Conservation (phyloP, 2,329 filamentous ascomycete genomes). For the Venturia oleaginea region DNA sequence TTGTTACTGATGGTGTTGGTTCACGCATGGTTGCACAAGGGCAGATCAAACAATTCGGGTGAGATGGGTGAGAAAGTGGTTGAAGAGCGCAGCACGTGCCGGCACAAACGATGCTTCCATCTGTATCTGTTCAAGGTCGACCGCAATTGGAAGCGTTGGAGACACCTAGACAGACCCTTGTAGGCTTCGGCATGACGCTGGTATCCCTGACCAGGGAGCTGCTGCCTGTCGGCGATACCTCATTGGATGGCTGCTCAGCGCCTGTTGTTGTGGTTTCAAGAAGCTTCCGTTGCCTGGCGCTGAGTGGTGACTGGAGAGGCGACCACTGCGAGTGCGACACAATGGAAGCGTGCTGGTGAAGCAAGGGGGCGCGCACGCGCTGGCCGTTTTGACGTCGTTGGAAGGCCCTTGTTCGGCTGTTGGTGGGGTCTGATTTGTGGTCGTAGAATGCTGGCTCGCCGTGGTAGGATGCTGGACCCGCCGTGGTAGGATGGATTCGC, state of each 20-base stretch:
- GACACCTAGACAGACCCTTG: background rate
- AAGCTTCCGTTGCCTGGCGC: background rate
- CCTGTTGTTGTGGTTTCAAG: background rate
- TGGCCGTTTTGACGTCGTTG: no score
- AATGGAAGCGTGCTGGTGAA: background rate
- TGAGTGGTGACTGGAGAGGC: background rate
- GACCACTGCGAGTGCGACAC: no score
- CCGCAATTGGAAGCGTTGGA: background rate
- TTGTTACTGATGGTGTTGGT: background rate
- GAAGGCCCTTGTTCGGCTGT: background rate
- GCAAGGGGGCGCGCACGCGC: background rate
- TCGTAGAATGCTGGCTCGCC: background rate
- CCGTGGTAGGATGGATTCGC: background rate
- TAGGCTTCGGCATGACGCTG: background rate
- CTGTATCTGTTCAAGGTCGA: background rate
- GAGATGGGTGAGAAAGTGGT: background rate
- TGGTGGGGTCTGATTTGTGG: slow-evolving; percentile 4
- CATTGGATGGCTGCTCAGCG: background rate
- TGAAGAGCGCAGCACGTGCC: background rate
- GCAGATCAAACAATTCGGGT: background rate
- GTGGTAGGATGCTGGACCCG: no score
- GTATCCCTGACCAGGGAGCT: background rate
- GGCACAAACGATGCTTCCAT: background rate
- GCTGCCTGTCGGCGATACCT: background rate
- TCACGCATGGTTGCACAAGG: background rate